Evolutionary conservation across 2,329 filamentous ascomycete genomes (phyloP).

Genomic region (Blastomyces emzantsi): DNA sequence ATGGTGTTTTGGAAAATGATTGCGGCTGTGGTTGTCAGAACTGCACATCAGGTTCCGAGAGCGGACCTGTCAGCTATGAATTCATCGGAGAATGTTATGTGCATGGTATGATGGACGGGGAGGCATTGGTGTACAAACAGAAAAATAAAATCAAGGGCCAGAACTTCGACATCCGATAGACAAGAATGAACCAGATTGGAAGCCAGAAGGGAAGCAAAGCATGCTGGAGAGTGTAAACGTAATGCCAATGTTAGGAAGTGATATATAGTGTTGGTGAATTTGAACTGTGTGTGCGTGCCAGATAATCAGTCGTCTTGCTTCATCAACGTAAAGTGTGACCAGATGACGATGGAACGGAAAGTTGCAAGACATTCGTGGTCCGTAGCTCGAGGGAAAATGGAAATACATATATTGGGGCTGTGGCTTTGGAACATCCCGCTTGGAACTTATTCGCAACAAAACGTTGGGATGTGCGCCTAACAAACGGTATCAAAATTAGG

Average conservation of each 20-base stretch:
- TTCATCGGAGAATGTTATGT: slow-evolving; percentile 15
- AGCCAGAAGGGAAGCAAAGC: background rate
- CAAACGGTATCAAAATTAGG: no score
- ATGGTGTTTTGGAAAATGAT: background rate
- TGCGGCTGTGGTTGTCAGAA: background rate
- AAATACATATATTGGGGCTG: no score
- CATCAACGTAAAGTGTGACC: background rate
- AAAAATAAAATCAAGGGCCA: slow-evolving; percentile 1
- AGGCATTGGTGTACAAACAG: slow-evolving; percentile 8
- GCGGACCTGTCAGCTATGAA: slow-evolving; percentile 2
- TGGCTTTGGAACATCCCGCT: no score
- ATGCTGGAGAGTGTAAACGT: background rate
- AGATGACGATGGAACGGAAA: background rate
- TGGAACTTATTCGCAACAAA: no score
- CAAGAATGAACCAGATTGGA: background rate
- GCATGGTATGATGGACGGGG: slow-evolving; percentile 18
- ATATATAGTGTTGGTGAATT: background rate
- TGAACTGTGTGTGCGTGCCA: background rate
- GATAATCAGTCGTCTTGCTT: background rate
- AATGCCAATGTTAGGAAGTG: background rate
- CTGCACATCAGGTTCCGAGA: background rate
- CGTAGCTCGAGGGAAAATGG: no score
- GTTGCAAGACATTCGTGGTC: no score
- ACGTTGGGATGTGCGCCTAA: no score
- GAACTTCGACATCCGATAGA: slow-evolving; percentile 2